phyloP scores from a whole-genome alignment of 2,329 filamentous ascomycete species.

The Fusarium sambucinum region DNA sequence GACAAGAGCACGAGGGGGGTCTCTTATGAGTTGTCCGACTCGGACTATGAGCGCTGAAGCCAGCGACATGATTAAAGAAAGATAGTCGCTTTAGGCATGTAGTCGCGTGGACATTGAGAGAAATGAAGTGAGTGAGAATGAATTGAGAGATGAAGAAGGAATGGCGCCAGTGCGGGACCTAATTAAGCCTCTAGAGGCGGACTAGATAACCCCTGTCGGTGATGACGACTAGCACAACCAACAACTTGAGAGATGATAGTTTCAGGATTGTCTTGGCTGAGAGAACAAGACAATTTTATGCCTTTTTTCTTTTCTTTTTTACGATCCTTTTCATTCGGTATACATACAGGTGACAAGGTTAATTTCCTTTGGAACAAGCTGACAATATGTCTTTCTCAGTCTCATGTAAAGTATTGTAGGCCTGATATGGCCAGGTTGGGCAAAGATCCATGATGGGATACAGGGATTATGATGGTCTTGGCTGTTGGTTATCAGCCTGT shows the following conservation, averaged over 20 bases:
- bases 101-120: slow-evolving; percentile 7
- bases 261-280: background rate
- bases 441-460: background rate
- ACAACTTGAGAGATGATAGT: background rate
- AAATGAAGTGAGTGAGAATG: background rate
- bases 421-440: background rate
- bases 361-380: background rate
- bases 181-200: background rate
- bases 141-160: background rate
- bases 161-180: background rate
- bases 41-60: background rate
- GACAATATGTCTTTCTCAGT: background rate
- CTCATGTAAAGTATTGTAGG: background rate
- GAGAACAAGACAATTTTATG: background rate
- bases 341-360: background rate
- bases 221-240: background rate
- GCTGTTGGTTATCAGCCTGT: background rate
- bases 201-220: background rate
- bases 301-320: background rate
- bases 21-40: background rate
- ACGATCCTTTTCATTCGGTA: background rate
- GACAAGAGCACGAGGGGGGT: background rate
- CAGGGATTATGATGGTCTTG: background rate
- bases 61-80: slow-evolving; percentile 1
- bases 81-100: background rate